A percentile compares a stretch with the other conserved stretches of the same genome.
These are phyloP conservation scores for Aspergillus pseudoviridinutans DNA, from an alignment of 2,329 filamentous ascomycete species.

Conservation along the genomic window DNA sequence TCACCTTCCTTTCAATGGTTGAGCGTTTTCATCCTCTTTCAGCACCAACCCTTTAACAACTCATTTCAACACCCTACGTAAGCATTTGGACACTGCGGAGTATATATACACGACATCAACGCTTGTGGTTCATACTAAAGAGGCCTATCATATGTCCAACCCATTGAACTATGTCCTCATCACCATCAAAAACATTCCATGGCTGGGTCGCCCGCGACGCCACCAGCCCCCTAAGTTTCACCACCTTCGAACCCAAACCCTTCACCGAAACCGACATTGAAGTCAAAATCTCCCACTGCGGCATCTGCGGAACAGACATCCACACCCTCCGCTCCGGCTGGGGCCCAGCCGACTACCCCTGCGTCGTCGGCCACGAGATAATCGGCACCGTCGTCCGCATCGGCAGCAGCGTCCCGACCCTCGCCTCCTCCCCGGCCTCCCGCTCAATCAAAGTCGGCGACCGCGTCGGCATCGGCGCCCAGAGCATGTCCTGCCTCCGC, in stretches of 20 bases:
- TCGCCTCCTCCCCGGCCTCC: conserved; percentile 21
- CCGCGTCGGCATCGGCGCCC: conserved; percentile 61
- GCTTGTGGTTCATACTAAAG: too few species aligned
- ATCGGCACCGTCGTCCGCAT: conserved; percentile 56
- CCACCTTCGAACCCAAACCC: conserved; percentile 38
- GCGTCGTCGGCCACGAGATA: conserved; percentile 63
- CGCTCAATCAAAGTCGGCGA: conserved; percentile 55
- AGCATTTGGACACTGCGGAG: not conserved
- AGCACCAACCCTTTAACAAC: not conserved
- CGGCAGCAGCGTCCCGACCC: conserved; percentile 38
- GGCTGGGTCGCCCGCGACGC: conserved; percentile 39
- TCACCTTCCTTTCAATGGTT: not conserved
- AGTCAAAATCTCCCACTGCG: conserved; percentile 62
- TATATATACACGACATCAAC: not conserved
- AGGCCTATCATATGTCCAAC: not conserved
- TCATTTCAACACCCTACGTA: not conserved
- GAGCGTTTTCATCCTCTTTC: not conserved
- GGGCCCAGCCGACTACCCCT: conserved; percentile 39
- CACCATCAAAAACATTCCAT: conserved; percentile 30
- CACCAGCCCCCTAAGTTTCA: conserved; percentile 29
- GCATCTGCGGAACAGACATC: conserved; percentile 62
- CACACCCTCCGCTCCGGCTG: conserved; percentile 55
- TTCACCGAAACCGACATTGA: conserved; percentile 62
- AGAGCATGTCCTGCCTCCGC: conserved; percentile 52
- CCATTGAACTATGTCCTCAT: conserved; percentile 2